Evolutionary conservation across 345 rosid genomes (phyloP), one percentile per base, ranked within the genome.

Genomic region (Eutrema yunnanense): DNA sequence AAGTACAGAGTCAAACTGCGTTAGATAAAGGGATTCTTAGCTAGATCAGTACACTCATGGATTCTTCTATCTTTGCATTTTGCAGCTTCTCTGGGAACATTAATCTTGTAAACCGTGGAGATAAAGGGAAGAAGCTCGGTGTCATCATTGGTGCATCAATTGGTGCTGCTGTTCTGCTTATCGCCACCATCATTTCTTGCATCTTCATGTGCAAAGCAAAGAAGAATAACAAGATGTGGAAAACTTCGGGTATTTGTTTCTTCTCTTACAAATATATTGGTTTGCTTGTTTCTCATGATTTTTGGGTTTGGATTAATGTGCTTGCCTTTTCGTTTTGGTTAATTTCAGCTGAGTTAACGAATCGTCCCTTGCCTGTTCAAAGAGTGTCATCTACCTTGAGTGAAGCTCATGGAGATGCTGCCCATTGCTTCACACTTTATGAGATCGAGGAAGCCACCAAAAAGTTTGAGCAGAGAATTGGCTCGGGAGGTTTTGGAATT

Each of bases 401-500:
- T 73, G 88, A 88, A 56, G 80, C 85, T 65, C 92, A 88, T 43
- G 77, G 91, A 22, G 92, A 96, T 62, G 87, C 85, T 54, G 96
- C 97, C 14, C 89, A 87, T 77, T 90, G 92, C 85, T 96, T 96
- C 82, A 77, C 88, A 65, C 72, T 81, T 22, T 16, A 80, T 43
- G 98, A 96, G 81, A 88, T 96, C 6, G 85, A 88, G 78, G 92
- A 86, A 58, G 95, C 97, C 54, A 96, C 99, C 3, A 86, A 69
- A 9, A 80, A 72, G 2, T 80, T 92, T 12, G 98, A 87, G 86
- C 88, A 78, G 86, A 96, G 87, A 82, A 86, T 96, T 44, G 99
- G 98, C 22, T 92, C 99, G 0, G 98, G 99, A 65, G 99, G 99
- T 67, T 96, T 96, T 78, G 99, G 99, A 63, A 85, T 87, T 5